Evolutionary conservation across 139 green algal genomes (phyloP), one percentile per base, ranked within the genome.

Genomic region (Cymbomonas tetramitiformis): DNA sequence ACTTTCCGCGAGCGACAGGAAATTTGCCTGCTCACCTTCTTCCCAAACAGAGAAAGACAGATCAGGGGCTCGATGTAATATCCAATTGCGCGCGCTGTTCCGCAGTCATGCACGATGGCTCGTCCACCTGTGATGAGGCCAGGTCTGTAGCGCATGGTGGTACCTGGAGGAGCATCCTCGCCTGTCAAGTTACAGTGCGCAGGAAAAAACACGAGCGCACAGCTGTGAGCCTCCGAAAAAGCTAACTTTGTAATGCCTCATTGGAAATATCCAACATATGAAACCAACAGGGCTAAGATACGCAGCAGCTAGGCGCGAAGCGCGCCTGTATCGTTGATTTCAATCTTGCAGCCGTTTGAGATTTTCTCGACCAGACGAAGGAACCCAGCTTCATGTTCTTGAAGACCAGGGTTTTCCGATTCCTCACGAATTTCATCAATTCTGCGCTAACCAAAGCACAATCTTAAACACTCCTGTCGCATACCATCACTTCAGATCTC

Each of bases 281-380:
- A 44, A 15, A 19, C 36, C 36, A 19, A 15, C 15, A 44, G 36
- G 36, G 15, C 36, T 15, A 44, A 15, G 36, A 44, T 44, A 15
- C 36, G 36, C 36, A 15, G 36, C 15, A 15, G 36, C 36, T 15
- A 15, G 36, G 36, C 15, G 36, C 64, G 28, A 61, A 86, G n/a
- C n/a, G n/a, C n/a, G n/a, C 87, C 90, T 64, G 92, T 95, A 40
- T 97, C 84, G 36, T 95, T 94, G 58, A 98, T 96, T 33, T 96
- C 86, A 0, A 98, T 80, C 0, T 82, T 56, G 43, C 82, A 94
- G 12, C 91, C 91, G 56, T 95, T 87, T 0, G 84, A 91, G 4
- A 98, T 43, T 58, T 96, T 98, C 44, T 98, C 91, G 0, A 98
- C 15, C 5, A 98, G 70, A 0, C 91, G 79, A 19, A 98, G 76